Conservation (phyloP, 2,329 filamentous ascomycete genomes). For the Apiospora rasikravindrae region DNA sequence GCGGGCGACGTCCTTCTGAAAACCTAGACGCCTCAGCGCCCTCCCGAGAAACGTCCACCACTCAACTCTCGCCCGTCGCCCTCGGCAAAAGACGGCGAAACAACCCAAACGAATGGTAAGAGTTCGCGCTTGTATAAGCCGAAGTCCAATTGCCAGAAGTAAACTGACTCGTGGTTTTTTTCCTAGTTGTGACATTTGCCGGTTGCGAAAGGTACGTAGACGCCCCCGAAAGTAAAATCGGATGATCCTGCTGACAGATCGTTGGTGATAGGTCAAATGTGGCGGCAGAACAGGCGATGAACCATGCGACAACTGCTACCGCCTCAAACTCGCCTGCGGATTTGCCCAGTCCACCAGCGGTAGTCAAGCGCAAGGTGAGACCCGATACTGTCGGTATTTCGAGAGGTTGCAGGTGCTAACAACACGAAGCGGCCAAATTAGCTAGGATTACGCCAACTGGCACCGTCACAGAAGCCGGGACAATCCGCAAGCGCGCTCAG, state of each 20-base stretch:
- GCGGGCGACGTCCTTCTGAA: neutral
- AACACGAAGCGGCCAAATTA: constrained; percentile 34
- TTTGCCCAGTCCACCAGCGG: constrained; percentile 33
- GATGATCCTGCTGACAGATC: neutral
- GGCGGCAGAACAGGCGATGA: constrained; percentile 43
- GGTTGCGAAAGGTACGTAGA: constrained; percentile 16
- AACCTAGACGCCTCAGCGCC: constrained; percentile 12
- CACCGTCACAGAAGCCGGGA: constrained; percentile 49
- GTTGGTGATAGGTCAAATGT: constrained; percentile 46
- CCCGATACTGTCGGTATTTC: neutral
- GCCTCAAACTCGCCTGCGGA: constrained; percentile 44
- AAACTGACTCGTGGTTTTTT: neutral
- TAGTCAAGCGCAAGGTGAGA: constrained; percentile 23
- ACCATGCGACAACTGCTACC: constrained; percentile 44
- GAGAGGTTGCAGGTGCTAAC: neutral
- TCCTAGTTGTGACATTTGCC: constrained; percentile 16
- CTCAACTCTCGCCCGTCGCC: constrained; percentile 9
- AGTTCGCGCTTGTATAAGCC: neutral
- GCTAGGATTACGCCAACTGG: constrained; percentile 46
- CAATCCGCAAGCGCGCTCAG: constrained; percentile 47
- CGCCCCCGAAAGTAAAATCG: neutral
- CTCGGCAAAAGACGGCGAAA: constrained; percentile 17
- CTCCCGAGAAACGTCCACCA: neutral
- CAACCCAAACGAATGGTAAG: constrained; percentile 20
- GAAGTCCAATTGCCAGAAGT: neutral